A percentile compares a stretch with the other conserved stretches of the same genome.
These are phyloP conservation scores for Fusarium graminum DNA, from an alignment of 2,329 filamentous ascomycete genomes.

Conservation along the genomic window DNA sequence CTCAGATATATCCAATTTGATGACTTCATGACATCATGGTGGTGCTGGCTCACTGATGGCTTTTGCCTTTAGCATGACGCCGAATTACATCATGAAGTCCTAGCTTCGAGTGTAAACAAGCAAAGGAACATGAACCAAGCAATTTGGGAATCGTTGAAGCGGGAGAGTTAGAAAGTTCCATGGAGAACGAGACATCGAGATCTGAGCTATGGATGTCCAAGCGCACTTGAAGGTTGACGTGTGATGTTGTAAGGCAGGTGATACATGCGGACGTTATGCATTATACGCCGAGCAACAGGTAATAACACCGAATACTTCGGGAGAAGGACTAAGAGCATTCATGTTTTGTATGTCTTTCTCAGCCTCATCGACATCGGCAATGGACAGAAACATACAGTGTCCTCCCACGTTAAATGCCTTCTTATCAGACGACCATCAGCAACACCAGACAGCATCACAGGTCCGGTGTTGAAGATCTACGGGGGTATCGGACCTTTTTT, in stretches of 20 bases:
- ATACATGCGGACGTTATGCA: slow-evolving; percentile 1
- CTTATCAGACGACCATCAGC: slow-evolving; percentile 1
- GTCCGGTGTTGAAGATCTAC: not conserved
- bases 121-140: slow-evolving; percentile 10
- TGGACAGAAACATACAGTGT: not conserved
- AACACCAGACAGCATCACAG: slow-evolving; percentile 8
- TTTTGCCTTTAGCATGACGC: slow-evolving; percentile 36
- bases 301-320: not conserved
- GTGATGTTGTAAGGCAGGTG: not conserved
- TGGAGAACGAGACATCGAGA: slow-evolving; percentile 28
- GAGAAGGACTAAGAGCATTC: not conserved
- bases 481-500: slow-evolving; percentile 20
- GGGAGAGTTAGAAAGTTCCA: slow-evolving; percentile 28
- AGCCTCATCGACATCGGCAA: not conserved
- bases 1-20: slow-evolving; percentile 34
- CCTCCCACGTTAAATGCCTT: not conserved
- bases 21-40: slow-evolving; percentile 40
- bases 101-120: slow-evolving; percentile 14
- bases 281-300: not conserved
- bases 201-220: slow-evolving; percentile 9
- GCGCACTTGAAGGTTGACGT: slow-evolving; percentile 4
- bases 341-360: not conserved
- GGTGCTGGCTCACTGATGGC: slow-evolving; percentile 25
- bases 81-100: slow-evolving; percentile 41
- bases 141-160: slow-evolving; percentile 5